Base-by-base conservation (phyloP, 2,329 filamentous ascomycete genomes). In the Hirsutella thompsonii region DNA sequence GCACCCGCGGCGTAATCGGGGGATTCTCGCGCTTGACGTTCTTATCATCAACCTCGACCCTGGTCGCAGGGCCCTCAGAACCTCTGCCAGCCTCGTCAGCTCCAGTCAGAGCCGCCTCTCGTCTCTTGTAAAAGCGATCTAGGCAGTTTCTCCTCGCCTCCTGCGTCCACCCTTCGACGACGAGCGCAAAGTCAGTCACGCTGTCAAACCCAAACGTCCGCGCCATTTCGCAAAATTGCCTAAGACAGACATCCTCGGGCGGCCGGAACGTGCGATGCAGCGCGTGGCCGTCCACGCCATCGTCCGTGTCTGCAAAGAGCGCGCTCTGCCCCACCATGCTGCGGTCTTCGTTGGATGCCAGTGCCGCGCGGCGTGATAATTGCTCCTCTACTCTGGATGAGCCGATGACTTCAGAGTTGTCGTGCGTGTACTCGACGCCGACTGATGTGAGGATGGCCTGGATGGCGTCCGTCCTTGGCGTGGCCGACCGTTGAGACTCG, bases 371-470 rank as follows among this genome's bases (percentile, higher is more conserved):
- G 18, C 80, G 79, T 36, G 83, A 89, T 5, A 98, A 74, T 43
- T 81, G 76, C 47, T 84, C 82, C 62, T 98, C 92, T n/a, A 95
- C 74, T 50, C 83, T 86, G n/a, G 83, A 92, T 1, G 86, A 82
- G 10, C 92, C 92, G 42, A 98, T 77, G 13, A 98, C 89, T 60
- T 98, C 89, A 1, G 85, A 87, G 56, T 98, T 98, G 51, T 96
- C 84, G 55, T 98, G 92, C 0, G 88, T 94, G 58, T 98, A 98
- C 54, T 92, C 81, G 0, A 98, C 89, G 2, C 92, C 92, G 0
- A 85, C 88, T 8, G 81, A 78, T 3, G 85, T 79, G 1, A 98
- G 74, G 46, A 98, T 96, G 2, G 88, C 92, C 50, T 90, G 83
- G 26, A 96, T 74, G 0, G 86, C 81, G 52, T 96, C 86, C 37